Percentiles rank a stretch among this genome's conserved stretches.
Evolutionary conservation across 2,329 filamentous ascomycete genomes (phyloP).

Genomic region (Emydomyces testavorans): DNA sequence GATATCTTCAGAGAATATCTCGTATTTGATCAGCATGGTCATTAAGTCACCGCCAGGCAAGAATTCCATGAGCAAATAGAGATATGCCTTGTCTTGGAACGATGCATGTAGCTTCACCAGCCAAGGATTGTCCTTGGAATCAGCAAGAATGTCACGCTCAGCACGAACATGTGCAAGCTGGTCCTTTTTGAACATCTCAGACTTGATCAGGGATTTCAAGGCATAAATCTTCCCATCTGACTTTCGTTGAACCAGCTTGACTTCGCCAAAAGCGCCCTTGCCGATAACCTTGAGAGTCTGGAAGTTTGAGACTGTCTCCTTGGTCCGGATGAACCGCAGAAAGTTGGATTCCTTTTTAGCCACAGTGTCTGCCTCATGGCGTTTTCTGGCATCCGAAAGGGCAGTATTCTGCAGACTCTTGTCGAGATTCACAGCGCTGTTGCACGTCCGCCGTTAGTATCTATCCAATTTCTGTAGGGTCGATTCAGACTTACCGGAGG

Average conservation of each 20-base stretch:
- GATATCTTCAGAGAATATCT: constrained; percentile 98
- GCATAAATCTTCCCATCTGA: constrained; percentile 94
- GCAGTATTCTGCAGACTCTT: constrained; percentile 67
- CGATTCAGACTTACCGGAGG: constrained; percentile 56
- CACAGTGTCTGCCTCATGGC: constrained; percentile 72
- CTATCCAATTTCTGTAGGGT: neutral
- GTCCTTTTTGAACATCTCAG: constrained; percentile 99
- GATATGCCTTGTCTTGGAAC: constrained; percentile 89
- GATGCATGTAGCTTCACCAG: constrained; percentile 97
- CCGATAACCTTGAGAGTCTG: constrained; percentile 95
- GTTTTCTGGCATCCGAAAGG: constrained; percentile 63
- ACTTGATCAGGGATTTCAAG: constrained; percentile 96
- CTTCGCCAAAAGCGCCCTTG: constrained; percentile 96
- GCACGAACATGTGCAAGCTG: constrained; percentile 94
- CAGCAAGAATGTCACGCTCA: constrained; percentile 92
- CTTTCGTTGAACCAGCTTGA: constrained; percentile 94
- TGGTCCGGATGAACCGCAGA: constrained; percentile 92
- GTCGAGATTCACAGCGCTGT: constrained; percentile 83
- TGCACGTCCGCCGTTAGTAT: neutral
- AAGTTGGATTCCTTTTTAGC: constrained; percentile 93
- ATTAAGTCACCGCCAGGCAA: constrained; percentile 95
- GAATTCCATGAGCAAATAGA: constrained; percentile 99
- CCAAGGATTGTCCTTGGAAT: constrained; percentile 95
- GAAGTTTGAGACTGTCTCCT: constrained; percentile 93
- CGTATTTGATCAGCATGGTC: constrained; percentile 99